These are phyloP conservation scores for Mycena rosella DNA, from an alignment of 768 basidiomycete genomes.

Conservation along the genomic window DNA sequence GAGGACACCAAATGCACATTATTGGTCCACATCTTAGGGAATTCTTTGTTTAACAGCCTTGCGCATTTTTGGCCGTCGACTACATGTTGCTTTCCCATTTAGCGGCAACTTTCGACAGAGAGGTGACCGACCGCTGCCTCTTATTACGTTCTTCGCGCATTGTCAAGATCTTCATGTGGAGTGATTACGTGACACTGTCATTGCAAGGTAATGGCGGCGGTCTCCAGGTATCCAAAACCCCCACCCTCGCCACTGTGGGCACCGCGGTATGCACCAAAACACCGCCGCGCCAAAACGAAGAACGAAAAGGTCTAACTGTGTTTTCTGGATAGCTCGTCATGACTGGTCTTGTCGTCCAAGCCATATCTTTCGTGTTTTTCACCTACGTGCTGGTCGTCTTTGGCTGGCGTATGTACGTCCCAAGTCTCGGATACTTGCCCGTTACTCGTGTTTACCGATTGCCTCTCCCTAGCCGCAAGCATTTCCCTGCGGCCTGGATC, in stretches of 20 bases:
- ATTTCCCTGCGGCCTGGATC: conserved; percentile 23
- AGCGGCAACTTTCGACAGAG: conserved; percentile 45
- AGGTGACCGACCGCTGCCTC: conserved; percentile 54
- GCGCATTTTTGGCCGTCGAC: conserved; percentile 67
- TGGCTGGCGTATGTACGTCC: conserved; percentile 24
- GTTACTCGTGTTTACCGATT: not conserved
- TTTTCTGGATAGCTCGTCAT: conserved; percentile 50
- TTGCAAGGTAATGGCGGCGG: conserved; percentile 60
- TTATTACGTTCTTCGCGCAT: conserved; percentile 54
- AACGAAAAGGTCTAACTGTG: no score
- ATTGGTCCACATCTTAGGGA: not conserved
- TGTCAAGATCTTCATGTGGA: conserved; percentile 60
- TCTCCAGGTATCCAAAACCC: conserved; percentile 41
- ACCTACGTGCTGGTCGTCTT: conserved; percentile 50
- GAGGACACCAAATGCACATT: not conserved
- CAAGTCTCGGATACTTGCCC: not conserved
- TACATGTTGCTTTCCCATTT: conserved; percentile 67
- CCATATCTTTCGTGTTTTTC: conserved; percentile 55
- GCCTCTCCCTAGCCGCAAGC: not conserved
- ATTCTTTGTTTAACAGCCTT: conserved; percentile 53
- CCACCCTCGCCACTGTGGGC: conserved; percentile 36
- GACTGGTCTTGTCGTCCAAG: conserved; percentile 57
- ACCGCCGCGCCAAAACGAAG: no score
- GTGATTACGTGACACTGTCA: conserved; percentile 64
- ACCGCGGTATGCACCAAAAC: conserved; percentile 38